A percentile compares a stretch with the other conserved stretches of the same genome.
Conservation (phyloP, 208 protist species). For the Trypanosoma platydactyli region DNA sequence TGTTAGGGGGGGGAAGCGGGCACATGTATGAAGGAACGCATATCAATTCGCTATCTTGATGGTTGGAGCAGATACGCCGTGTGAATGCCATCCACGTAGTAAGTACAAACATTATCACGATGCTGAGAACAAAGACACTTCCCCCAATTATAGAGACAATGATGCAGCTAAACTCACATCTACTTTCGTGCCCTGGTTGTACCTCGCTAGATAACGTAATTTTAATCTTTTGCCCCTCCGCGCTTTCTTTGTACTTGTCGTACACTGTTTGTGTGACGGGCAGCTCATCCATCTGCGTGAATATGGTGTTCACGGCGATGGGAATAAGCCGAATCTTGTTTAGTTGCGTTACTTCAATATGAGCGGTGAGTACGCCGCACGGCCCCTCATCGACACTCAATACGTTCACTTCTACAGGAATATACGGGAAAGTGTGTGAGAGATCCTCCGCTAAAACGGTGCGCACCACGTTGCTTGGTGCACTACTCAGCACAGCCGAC, state of each 20-base stretch:
- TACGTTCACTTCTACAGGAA: background rate
- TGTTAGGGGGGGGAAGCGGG: conserved; percentile 2
- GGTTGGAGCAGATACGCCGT: conserved; percentile 2
- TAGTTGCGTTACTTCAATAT: conserved; percentile 1
- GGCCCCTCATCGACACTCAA: background rate
- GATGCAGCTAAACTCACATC: conserved; percentile 15
- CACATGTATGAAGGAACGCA: conserved; percentile 13
- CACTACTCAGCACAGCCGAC: background rate
- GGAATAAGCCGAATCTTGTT: conserved; percentile 1
- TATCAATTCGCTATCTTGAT: conserved; percentile 17
- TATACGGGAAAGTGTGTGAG: conserved; percentile 1
- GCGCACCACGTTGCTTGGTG: background rate
- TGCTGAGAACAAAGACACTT: conserved; percentile 6
- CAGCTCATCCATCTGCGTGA: background rate
- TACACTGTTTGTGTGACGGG: conserved; percentile 4
- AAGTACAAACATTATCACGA: conserved; percentile 12
- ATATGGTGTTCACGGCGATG: conserved; percentile 8
- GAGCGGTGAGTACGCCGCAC: background rate
- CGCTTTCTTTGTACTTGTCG: background rate
- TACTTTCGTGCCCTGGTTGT: background rate
- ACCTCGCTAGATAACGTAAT: conserved; percentile 9
- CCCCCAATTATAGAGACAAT: conserved; percentile 18
- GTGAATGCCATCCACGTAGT: conserved; percentile 7
- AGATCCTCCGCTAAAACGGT: conserved; percentile 4
- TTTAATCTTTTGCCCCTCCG: background rate